Base-by-base conservation (phyloP, 495 filamentous ascomycete species). In the Podospora australis region DNA sequence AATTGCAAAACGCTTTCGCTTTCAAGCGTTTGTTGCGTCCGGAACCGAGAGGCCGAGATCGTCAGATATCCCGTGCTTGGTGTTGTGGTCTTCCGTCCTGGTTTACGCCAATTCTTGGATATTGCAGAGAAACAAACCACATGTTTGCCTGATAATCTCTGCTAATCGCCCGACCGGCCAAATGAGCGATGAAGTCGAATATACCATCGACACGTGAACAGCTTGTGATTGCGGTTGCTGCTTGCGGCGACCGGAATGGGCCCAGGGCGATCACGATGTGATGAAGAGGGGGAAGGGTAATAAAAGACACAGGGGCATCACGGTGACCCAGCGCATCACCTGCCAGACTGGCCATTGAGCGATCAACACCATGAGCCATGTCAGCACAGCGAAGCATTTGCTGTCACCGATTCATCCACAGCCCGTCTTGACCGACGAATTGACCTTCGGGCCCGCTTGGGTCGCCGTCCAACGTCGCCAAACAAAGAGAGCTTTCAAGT, bases 231-330 rank as follows among this genome's bases (percentile, higher is more conserved):
- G n/a, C 23, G 24, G 36, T 45, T 23, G 43, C 24, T 49, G 54
- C 50, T 48, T 52, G 53, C 56, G 61, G 55, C 55, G 55, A 58
- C 55, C 53, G 52, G 54, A 54, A 44, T 45, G 49, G 46, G 38
- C 39, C 44, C 38, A 44, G 24, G 42, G 24, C 30, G 52, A 65
- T 67, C 64, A 65, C 60, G 58, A 55, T 62, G 32, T n/a, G 32
- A 19, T 36, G 32, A 36, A 36, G 32, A 17, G 32, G 32, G 32
- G n/a, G 57, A 51, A 56, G 55, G 50, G 44, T 40, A 20, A 45
- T 43, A 34, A 54, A 44, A 41, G 52, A 54, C 41, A 39, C 32
- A 36, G n/a, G n/a, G n/a, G 19, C 32, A 25, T 32, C 16, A 30
- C 28, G 28, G 40, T 34, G 39, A 48, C 39, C 46, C 45, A 40